These are phyloP conservation scores for Eucalyptus albens DNA, from an alignment of 345 rosid species.

Conservation along the genomic window DNA sequence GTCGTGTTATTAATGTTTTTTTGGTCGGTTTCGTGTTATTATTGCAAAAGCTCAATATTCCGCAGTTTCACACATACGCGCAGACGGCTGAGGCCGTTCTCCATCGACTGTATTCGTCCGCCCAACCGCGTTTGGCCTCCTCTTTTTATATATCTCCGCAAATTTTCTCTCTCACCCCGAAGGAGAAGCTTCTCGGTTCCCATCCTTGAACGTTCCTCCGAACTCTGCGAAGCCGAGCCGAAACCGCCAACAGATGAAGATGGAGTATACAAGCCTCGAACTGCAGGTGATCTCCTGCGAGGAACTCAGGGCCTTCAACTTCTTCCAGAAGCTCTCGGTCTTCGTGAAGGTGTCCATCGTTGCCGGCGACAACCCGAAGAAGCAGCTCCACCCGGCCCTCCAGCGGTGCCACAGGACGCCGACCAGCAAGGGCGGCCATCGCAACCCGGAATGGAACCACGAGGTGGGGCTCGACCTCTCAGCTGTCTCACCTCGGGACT, in stretches of 20 bases:
- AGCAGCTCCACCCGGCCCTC: background rate
- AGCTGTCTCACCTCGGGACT: background rate
- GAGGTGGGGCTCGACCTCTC: conserved; percentile 16
- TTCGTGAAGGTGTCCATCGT: conserved; percentile 16
- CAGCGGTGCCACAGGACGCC: conserved; percentile 18
- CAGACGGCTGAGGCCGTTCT: background rate
- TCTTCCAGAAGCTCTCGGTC: conserved; percentile 28
- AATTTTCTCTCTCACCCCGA: background rate
- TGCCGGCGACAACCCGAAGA: background rate
- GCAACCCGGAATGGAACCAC: conserved; percentile 40
- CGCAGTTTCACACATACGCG: background rate
- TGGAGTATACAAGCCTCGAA: conserved; percentile 17
- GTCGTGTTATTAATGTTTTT: background rate
- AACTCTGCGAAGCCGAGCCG: background rate
- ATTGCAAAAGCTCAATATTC: background rate
- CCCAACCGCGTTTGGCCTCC: background rate
- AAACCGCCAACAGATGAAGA: background rate
- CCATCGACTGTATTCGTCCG: background rate
- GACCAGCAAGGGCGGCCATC: conserved; percentile 4
- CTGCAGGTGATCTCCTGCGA: conserved; percentile 20
- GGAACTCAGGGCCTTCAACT: conserved; percentile 30
- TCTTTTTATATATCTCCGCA: background rate
- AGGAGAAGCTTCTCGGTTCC: background rate
- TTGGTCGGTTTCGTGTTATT: background rate
- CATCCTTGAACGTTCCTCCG: background rate